These are phyloP conservation scores for Cladosporium phlei DNA, from an alignment of 2,329 filamentous ascomycete species.

Conservation along the genomic window DNA sequence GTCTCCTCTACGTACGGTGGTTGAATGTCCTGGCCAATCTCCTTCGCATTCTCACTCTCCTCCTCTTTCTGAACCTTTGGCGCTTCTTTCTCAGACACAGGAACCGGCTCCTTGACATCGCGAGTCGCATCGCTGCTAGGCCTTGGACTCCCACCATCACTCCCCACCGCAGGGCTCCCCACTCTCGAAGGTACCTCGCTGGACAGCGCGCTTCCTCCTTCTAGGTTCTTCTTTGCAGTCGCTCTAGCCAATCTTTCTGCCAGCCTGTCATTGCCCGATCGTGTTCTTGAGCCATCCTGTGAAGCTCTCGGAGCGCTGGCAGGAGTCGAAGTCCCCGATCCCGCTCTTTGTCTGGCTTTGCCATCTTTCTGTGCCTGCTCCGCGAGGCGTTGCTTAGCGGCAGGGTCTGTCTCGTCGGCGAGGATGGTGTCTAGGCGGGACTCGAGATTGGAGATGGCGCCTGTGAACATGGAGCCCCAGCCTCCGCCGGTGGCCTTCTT, in stretches of 20 bases:
- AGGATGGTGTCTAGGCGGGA: constrained; percentile 88
- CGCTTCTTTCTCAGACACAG: constrained; percentile 22
- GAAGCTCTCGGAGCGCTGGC: constrained; percentile 4
- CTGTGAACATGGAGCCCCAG: constrained; percentile 64
- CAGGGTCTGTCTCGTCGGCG: constrained; percentile 65
- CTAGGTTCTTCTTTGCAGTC: constrained; percentile 66
- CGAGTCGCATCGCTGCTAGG: constrained; percentile 42
- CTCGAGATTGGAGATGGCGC: constrained; percentile 90
- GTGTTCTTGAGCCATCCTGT: constrained; percentile 33
- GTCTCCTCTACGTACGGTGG: constrained; percentile 3
- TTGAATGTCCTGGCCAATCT: constrained; percentile 3
- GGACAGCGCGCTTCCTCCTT: constrained; percentile 36
- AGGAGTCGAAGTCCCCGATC: constrained; percentile 20
- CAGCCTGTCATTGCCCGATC: constrained; percentile 70
- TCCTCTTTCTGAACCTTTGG: constrained; percentile 12
- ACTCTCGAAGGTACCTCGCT: constrained; percentile 48
- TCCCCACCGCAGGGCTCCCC: constrained; percentile 44
- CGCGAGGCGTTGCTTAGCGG: constrained; percentile 38
- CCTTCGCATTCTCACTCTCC: constrained; percentile 1
- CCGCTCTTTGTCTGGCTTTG: constrained; percentile 17
- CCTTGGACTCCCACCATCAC: constrained; percentile 36
- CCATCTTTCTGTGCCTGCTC: constrained; percentile 31
- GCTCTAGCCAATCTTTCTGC: constrained; percentile 88
- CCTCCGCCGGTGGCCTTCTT: constrained; percentile 21
- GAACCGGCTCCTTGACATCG: constrained; percentile 13